Evolutionary conservation across 177 flowering plant genomes (phyloP).

Genomic region (Vitis hybrid): DNA sequence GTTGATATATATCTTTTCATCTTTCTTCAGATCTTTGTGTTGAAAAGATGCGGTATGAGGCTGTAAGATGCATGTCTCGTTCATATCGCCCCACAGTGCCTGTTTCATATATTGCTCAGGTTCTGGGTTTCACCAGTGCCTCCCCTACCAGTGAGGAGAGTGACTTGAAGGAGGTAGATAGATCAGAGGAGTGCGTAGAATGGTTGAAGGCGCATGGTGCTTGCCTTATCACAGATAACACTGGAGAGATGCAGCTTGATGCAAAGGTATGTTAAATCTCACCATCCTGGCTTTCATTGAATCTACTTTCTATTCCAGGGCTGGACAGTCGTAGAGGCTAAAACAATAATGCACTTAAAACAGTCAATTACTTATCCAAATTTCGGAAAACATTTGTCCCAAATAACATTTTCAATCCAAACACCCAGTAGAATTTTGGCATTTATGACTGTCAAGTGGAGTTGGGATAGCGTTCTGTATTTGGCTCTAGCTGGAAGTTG

Average conservation of each 20-base stretch:
- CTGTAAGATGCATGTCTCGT: conserved; percentile 84
- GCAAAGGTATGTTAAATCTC: conserved; percentile 57
- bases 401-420: too few species aligned
- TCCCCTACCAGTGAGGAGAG: conserved; percentile 31
- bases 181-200: conserved; percentile 80
- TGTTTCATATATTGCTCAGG: conserved; percentile 68
- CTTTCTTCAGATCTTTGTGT: conserved; percentile 71
- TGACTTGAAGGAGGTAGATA: conserved; percentile 51
- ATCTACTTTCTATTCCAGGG: neutral
- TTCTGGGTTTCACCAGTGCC: conserved; percentile 61
- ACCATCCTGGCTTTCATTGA: neutral
- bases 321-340: too few species aligned
- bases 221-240: conserved; percentile 51
- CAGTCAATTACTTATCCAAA: too few species aligned
- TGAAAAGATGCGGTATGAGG: conserved; percentile 91
- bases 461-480: too few species aligned
- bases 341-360: too few species aligned
- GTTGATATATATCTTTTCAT: neutral
- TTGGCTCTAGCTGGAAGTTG: too few species aligned
- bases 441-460: too few species aligned
- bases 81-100: conserved; percentile 91
- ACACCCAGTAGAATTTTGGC: too few species aligned
- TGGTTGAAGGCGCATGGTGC: conserved; percentile 98
- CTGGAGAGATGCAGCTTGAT: conserved; percentile 76
- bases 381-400: too few species aligned